phyloP scores from a whole-genome alignment of 805 yeast genomes.

The Candida rishiriensis region DNA sequence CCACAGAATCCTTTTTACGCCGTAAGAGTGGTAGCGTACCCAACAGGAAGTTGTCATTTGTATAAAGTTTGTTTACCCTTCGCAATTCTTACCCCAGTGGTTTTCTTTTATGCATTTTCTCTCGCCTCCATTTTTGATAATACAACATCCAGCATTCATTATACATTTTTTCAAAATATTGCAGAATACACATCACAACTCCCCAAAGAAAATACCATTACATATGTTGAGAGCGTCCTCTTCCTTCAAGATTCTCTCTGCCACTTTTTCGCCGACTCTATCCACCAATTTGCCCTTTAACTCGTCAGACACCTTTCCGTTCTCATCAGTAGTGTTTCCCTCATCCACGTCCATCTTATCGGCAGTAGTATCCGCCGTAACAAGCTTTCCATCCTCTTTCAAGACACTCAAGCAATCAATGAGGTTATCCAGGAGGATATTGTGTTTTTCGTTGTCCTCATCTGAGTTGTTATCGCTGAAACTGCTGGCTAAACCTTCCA shows the following conservation, averaged over 20 bases:
- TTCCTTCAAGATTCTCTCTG: constrained; percentile 44
- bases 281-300: constrained; percentile 39
- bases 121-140: too few relatives aligned
- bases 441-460: constrained; percentile 17
- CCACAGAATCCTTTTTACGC: background rate
- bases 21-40: too few relatives aligned
- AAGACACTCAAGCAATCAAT: constrained; percentile 53
- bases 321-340: constrained; percentile 26
- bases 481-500: constrained; percentile 23
- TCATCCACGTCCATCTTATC: constrained; percentile 37
- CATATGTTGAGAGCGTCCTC: constrained; percentile 47
- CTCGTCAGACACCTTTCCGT: constrained; percentile 30
- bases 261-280: constrained; percentile 59
- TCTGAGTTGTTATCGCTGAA: background rate
- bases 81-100: too few relatives aligned
- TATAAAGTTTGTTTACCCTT: too few relatives aligned
- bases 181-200: too few relatives aligned
- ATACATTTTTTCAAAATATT: too few relatives aligned
- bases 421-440: constrained; percentile 39
- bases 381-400: constrained; percentile 30
- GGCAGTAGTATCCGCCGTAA: constrained; percentile 10
- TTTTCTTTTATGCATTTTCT: too few relatives aligned
- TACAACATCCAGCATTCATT: too few relatives aligned
- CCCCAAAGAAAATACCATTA: constrained; percentile 74
- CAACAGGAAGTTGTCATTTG: too few relatives aligned